phyloP scores from a whole-genome alignment of 176 grass and related monocot species.

The Ampelocalamus luodianensis region DNA sequence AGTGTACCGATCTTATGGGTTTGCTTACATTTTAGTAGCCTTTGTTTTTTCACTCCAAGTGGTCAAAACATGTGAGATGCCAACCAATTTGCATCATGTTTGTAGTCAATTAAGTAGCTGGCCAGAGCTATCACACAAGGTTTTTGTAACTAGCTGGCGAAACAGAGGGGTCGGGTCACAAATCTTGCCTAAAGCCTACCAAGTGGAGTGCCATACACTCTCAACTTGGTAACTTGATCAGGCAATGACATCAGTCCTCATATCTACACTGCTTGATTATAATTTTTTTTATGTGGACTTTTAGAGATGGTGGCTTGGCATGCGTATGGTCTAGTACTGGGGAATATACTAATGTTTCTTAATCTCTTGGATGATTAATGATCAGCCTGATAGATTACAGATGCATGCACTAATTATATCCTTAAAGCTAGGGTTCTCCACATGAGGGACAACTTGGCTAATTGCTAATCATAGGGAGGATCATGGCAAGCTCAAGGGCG shows the following conservation, averaged over 20 bases:
- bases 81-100: not conserved
- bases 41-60: not conserved
- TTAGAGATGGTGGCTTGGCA: slow-evolving; percentile 12
- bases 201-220: not conserved
- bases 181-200: not conserved
- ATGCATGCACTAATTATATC: slow-evolving; percentile 40
- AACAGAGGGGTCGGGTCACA: not conserved
- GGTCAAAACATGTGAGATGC: not conserved
- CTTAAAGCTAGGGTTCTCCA: slow-evolving; percentile 59
- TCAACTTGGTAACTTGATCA: not conserved
- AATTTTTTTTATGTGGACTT: slow-evolving; percentile 21
- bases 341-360: not conserved
- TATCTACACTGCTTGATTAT: not conserved
- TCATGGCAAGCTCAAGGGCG: slow-evolving; percentile 40
- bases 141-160: not conserved
- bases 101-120: not conserved
- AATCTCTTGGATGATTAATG: not conserved
- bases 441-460: slow-evolving; percentile 54
- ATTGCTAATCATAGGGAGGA: slow-evolving; percentile 54
- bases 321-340: not conserved
- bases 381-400: not conserved
- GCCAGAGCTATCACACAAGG: not conserved
- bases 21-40: not conserved
- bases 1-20: not conserved
- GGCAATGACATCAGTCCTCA: not conserved